Conservation (phyloP, 495 filamentous ascomycete species). For the Neurospora sp. region DNA sequence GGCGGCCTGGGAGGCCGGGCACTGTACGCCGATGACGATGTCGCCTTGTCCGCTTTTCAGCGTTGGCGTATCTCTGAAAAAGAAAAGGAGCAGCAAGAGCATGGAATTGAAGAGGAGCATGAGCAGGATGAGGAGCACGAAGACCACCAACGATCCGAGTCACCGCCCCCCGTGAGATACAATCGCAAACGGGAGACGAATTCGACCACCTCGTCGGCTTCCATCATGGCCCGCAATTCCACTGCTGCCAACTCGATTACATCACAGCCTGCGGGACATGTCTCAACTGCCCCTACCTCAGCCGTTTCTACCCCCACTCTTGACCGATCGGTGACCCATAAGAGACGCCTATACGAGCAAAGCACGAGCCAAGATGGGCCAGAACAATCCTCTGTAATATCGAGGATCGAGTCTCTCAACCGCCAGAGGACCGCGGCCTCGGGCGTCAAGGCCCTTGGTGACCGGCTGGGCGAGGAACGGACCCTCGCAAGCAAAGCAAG, state of each 20-base stretch:
- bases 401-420: constrained; percentile 66
- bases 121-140: constrained; percentile 28
- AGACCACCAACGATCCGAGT: constrained; percentile 41
- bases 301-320: constrained; percentile 22
- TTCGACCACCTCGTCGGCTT: constrained; percentile 76
- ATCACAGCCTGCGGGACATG: constrained; percentile 52
- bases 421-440: constrained; percentile 35
- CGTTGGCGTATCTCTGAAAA: constrained; percentile 46
- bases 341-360: constrained; percentile 76
- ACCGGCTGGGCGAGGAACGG: constrained; percentile 27
- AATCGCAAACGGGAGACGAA: constrained; percentile 72
- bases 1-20: constrained; percentile 56
- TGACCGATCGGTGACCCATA: constrained; percentile 50
- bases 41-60: constrained; percentile 72
- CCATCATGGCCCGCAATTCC: constrained; percentile 60
- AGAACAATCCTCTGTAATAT: constrained; percentile 64
- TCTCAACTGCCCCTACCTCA: constrained; percentile 26
- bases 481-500: constrained; percentile 32
- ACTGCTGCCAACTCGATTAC: constrained; percentile 87
- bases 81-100: constrained; percentile 41
- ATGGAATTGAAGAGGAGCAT: constrained; percentile 24
- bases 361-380: constrained; percentile 69
- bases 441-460: constrained; percentile 14
- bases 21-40: constrained; percentile 71
- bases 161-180: constrained; percentile 49